Evolutionary conservation across 148 eudicot genomes (phyloP), one percentile per base, ranked within the genome.

Genomic region (Amaranthus hypochondriacus): DNA sequence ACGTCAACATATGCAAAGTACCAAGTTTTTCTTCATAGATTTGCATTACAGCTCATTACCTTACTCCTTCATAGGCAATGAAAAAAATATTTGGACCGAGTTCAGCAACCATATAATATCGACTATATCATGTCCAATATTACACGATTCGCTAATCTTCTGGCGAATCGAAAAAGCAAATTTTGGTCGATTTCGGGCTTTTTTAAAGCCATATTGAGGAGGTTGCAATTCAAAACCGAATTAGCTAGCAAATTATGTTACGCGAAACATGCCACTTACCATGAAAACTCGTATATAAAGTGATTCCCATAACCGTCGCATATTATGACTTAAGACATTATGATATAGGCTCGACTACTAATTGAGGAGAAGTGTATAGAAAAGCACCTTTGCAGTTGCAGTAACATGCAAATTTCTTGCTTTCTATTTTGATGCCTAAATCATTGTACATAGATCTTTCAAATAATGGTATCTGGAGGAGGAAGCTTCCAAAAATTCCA

Each of bases 401-500:
- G 56, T 51, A 21, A 67, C 56, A 51, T 67, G 56, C 46, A 51
- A 13, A 18, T n/a, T 8, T 67, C 43, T 64, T 64, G 51, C 21
- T 21, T 50, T n/a, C 56, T 51, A 51, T 4, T 21, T 9, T 48
- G 39, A 48, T 21, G 44, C 70, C 39, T 51, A 48, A 18, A 7
- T 67, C 57, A 18, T 50, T 28, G 56, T 15, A 1, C 10, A 47
- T 7, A 49, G 28, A 48, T 49, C 61, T 39, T 56, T 80, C 76
- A 76, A 50, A 75, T 69, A 13, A 46, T 4, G 28, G 81, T 77
- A 71, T 54, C 56, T 73, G 87, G 87, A 63, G 89, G 88, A 12
- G 98, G 92, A 67, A 93, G 71, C 83, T 77, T 91, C 98, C 98
- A 93, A 86, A 78, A 93, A 81, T 93, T 93, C 98, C 92, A 93